Base-by-base conservation (phyloP, 495 filamentous ascomycete species). In the Tuber magnatum region DNA sequence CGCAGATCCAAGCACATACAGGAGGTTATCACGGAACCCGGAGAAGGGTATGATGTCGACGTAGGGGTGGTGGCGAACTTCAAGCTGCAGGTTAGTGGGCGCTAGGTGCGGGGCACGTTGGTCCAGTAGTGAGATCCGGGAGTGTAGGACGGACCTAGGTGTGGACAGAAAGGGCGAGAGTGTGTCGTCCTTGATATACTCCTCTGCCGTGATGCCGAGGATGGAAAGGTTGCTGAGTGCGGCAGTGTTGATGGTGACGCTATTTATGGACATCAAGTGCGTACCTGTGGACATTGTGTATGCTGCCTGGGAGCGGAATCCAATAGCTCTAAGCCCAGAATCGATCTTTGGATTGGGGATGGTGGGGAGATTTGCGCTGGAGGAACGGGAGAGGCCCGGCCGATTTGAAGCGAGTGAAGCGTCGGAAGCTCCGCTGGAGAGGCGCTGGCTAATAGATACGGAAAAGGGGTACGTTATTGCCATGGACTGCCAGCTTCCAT, bases 11-110 rank as follows among this genome's bases (percentile, higher is more conserved):
- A 82, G 82, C 3, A 84, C 81, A 38, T 78, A 72, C 51, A 89
- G 86, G 35, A 88, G 78, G 61, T 88, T 88, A 70, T 89, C 86
- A 3, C 88, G 84, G 77, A 89, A 82, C 32, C 79, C 81, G 28
- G 85, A 84, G 43, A 85, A 82, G 4, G 87, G 88, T 70, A 88
- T 86, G 69, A 88, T 84, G 74, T 89, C 87, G 28, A 90, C 78
- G 85, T 87, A 90, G 0, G 86, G 85, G 70, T 87, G 86, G 71
- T 90, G 88, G 1, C 82, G 79, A 9, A 83, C 79, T 0, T 76
- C 74, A 18, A 71, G 74, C 75, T 89, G 88, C 0, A 88, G 41
- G 35, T 69, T 74, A 3, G 88, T 89, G 2, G 87, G 87, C 3
- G 84, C 83, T 2, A 90, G 84, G 71, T 81, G 83, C 0, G 80